Base-by-base conservation (phyloP, 2,329 filamentous ascomycete species). In the Bipolaris cookei region DNA sequence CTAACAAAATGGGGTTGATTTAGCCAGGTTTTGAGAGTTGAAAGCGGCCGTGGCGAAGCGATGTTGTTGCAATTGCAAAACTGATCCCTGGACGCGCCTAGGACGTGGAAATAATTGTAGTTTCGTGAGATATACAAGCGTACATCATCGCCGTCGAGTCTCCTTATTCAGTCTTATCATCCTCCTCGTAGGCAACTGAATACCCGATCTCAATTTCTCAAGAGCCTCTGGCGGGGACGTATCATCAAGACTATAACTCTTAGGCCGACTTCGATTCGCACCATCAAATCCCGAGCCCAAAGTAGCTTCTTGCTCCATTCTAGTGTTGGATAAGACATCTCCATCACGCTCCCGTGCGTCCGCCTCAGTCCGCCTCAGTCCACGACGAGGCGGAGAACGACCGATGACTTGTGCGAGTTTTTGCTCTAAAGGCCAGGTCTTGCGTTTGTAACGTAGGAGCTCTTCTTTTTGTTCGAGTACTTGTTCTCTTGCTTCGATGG, bases 391-490 rank as follows among this genome's bases (percentile, higher is more conserved):
- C 18, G 28, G 34, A 23, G 44, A 21, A 49, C 16, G 44, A 37
- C 35, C 52, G 2, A 32, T 46, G 14, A 34, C 50, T 43, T 47
- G 35, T 18, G 59, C 53, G 7, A 59, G 53, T 23, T 62, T 52
- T 16, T 56, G 49, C 21, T 59, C 55, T 8, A 59, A 52, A 13
- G 52, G 35, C 38, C 51, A 56, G 6, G 32, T 52, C 25, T 52
- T 61, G 20, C 55, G 55, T 37, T 59, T 65, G 46, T 56, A 60
- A 4, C 46, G 42, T 6, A 58, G 41, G 3, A 62, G 39, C 51
- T 58, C 58, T 44, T 58, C 56, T 23, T 45, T 42, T n/a, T 53
- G 54, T 25, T 49, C 42, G 7, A 56, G 43, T n/a, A 61, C 54
- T 8, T 42, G 47, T 47, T 55, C 54, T 45, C 48, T 53, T 34